Base-by-base conservation (phyloP, 768 basidiomycete species). In the Boletus sensibilis region DNA sequence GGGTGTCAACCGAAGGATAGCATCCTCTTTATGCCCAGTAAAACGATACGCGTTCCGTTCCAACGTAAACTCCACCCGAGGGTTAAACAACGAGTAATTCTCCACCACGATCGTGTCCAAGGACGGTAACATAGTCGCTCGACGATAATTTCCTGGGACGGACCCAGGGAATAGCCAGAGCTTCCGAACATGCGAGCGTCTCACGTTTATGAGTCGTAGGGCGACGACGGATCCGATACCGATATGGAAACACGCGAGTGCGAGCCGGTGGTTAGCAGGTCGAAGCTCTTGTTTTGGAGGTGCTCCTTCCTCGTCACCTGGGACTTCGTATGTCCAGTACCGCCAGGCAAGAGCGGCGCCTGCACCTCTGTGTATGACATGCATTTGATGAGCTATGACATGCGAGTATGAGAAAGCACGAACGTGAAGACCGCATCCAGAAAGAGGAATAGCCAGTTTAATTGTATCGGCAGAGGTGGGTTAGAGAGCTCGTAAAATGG, bases 381-480 rank as follows among this genome's bases (percentile, higher is more conserved):
- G 35, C 6, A 20, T 46, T 18, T 5, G 14, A 53, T 42, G 43
- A 38, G 48, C 14, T 2, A 43, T 13, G 45, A 42, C 40, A 31
- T 11, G 31, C 41, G 33, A 38, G 16, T 5, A 41, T 20, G 53
- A 39, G 10, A 38, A 23, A 39, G 23, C 39, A 66, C 69, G 49
- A 50, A 70, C 69, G 69, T 72, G 53, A 71, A 71, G 14, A 71
- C 50, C 1, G 64, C 67, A 34, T 70, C 69, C 31, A 70, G 35
- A 31, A 71, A 50, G 43, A 70, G 64, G 40, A 72, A 66, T 25
- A 64, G 9, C 69, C 61, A 67, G 20, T 68, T 67, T 29, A 71
- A 31, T 51, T 58, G 64, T 48, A 70, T 57, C 21, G 59, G 62
- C 9, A n/a, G 39, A 9, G 59, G 62, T 12, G 67, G 41, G n/a